Conservation (phyloP, 306 rosid species). For the Spatholobus suberectus region DNA sequence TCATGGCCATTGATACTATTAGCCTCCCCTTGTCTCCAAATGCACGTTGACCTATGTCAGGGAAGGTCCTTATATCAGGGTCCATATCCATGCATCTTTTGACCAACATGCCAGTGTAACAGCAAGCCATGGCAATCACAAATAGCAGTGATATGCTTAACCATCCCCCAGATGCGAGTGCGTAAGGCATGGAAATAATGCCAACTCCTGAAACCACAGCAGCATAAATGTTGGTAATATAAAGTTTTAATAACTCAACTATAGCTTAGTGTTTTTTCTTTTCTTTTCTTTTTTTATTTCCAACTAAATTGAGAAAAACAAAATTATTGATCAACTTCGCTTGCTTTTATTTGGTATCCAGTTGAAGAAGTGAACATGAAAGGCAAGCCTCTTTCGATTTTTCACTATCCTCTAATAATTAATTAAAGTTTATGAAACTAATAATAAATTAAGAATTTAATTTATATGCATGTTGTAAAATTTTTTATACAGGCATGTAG, state of each 20-base stretch:
- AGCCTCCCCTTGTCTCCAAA: slow-evolving; percentile 72
- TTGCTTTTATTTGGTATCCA: background rate
- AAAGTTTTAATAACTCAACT: background rate
- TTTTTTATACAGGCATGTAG: no score
- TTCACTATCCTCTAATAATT: background rate
- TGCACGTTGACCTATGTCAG: slow-evolving; percentile 81
- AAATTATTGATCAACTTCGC: no score
- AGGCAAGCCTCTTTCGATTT: background rate
- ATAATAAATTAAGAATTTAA: background rate
- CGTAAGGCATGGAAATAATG: slow-evolving; percentile 76
- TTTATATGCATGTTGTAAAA: no score
- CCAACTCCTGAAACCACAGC: slow-evolving; percentile 75
- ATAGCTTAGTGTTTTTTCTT: background rate
- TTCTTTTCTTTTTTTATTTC: no score
- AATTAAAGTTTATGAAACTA: background rate
- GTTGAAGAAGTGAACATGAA: background rate
- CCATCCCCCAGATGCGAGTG: slow-evolving; percentile 88
- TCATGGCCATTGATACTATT: slow-evolving; percentile 64
- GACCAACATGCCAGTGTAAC: slow-evolving; percentile 73
- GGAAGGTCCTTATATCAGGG: slow-evolving; percentile 61
- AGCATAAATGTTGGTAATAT: background rate
- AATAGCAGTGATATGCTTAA: slow-evolving; percentile 70
- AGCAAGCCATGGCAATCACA: slow-evolving; percentile 54
- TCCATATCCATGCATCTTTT: slow-evolving; percentile 84
- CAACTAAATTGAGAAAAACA: no score